Evolutionary conservation across 2,329 filamentous ascomycete genomes (phyloP), one percentile per base, ranked within the genome.

Genomic region (Endocalyx cinctus): DNA sequence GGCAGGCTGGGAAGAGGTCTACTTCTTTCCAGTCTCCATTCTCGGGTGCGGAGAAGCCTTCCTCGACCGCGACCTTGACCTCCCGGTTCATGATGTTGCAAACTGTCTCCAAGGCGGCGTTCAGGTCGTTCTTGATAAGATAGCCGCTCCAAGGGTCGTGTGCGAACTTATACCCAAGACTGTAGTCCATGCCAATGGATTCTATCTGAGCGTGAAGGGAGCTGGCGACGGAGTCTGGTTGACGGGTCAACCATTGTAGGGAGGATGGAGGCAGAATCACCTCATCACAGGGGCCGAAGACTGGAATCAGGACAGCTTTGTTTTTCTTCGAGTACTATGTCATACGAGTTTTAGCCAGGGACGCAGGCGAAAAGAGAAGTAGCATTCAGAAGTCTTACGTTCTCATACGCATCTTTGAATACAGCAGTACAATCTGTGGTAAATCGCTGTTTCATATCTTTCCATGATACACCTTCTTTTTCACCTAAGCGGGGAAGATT

Each of bases 261-360:
- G 57, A 50, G 25, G 43, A 58, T 5, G 51, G 48, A 0, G 67
- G 66, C n/a, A 70, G 42, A 27, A 68, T 54, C n/a, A 68, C 43
- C 38, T 67, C 64, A 25, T 56, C 54, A 15, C 59, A 57, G 18
- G 60, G 51, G 3, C 58, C 61, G 6, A 66, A 47, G 5, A 61
- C 60, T 0, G 66, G 66, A 6, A 67, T 34, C 2, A 69, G 46
- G 3, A 68, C 65, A 0, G 63, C 47, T 20, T 55, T 54, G n/a
- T 62, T 63, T 12, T 57, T 55, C 29, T 68, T 68, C 16, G 53
- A 48, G 37, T 66, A 68, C 62, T 69, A 31, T 11, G 23, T 19
- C 13, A 29, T 27, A 22, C 3, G 14, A 22, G 18, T n/a, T n/a
- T n/a, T n/a, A n/a, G n/a, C n/a, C n/a, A n/a, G n/a, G n/a, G n/a